Base-by-base conservation (phyloP, 768 basidiomycete genomes). In the Kondoa malvinella region DNA sequence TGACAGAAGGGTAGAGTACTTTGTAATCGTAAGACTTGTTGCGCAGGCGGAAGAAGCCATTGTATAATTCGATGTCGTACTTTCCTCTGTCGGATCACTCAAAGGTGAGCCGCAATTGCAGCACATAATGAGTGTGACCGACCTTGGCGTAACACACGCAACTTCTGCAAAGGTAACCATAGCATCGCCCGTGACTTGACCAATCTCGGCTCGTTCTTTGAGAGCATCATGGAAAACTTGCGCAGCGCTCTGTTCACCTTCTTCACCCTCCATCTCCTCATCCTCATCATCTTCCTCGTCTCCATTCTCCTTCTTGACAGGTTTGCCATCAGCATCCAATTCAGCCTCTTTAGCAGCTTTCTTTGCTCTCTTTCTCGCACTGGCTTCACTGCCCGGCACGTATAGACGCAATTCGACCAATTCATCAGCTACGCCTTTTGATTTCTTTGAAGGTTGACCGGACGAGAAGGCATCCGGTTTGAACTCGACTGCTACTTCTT, bases 11-110 rank as follows among this genome's bases (percentile, higher is more conserved):
- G 78, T 92, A 95, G 27, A 89, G 81, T 68, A 99, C 89, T 78
- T 96, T 92, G 82, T 99, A 99, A 77, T 99, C 95, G 78, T 97
- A 97, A 1, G 92, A 96, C 79, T 96, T 95, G 65, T 95, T 95
- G n/a, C 92, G 87, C 33, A 97, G 79, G 57, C 95, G 86, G 75
- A 99, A 77, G 80, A 92, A 97, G 65, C 89, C 88, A 29, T 85
- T 85, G 81, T 89, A 96, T 87, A 99, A 91, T 79, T 97, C 95
- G 79, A 99, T 87, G 74, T 96, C 92, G 77, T 92, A 95, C 66
- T 91, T 86, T 65, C 94, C 92, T 81, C 94, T 86, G 69, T 16
- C 16, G n/a, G 40, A 1, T 1, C 4, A 32, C 58, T 25, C 67
- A 57, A 4, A 56, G 32, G 57, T 61, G 4, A 70, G 25, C 16